Percentiles rank a stretch among this genome's conserved stretches.
Conservation (phyloP, 257 asterid species). For the Gentiana dahurica region DNA sequence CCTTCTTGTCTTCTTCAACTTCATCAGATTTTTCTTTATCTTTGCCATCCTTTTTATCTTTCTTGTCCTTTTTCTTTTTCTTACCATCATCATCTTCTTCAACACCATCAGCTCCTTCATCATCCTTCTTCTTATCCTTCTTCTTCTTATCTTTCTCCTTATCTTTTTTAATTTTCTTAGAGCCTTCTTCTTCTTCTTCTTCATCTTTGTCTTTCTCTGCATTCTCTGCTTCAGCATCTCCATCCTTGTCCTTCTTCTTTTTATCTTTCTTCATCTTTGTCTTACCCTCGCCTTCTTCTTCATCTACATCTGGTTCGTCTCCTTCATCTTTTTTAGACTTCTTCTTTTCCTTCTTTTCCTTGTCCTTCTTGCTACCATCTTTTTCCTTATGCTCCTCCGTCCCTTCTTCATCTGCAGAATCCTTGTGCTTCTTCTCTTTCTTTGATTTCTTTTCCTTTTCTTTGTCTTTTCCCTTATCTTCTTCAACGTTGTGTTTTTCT, state of each 20-base stretch:
- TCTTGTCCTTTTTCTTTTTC: conserved; percentile 5
- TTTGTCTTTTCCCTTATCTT: no score
- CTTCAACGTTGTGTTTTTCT: conserved; percentile 5
- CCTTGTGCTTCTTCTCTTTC: conserved; percentile 7
- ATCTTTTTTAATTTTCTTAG: not conserved
- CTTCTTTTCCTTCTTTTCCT: conserved; percentile 7
- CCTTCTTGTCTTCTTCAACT: no score
- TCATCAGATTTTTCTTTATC: not conserved
- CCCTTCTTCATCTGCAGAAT: conserved; percentile 7
- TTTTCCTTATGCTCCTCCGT: conserved; percentile 7
- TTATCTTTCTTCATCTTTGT: not conserved
- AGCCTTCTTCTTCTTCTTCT: not conserved
- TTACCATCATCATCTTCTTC: conserved; percentile 13
- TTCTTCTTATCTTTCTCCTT: conserved; percentile 2
- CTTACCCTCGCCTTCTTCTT: not conserved
- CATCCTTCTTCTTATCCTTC: conserved; percentile 2
- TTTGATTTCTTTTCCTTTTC: conserved; percentile 5
- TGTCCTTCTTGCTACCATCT: conserved; percentile 5
- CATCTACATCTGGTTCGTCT: not conserved
- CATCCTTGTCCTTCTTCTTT: conserved; percentile 4
- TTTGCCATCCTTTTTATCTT: not conserved
- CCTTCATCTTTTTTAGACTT: not conserved
- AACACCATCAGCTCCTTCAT: conserved; percentile 7
- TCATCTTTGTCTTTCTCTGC: conserved; percentile 4
- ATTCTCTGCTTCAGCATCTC: conserved; percentile 1